Evolutionary conservation across 169 alveolate species (phyloP), one percentile per base, ranked within the genome.

Genomic region (Neospora caninum): DNA sequence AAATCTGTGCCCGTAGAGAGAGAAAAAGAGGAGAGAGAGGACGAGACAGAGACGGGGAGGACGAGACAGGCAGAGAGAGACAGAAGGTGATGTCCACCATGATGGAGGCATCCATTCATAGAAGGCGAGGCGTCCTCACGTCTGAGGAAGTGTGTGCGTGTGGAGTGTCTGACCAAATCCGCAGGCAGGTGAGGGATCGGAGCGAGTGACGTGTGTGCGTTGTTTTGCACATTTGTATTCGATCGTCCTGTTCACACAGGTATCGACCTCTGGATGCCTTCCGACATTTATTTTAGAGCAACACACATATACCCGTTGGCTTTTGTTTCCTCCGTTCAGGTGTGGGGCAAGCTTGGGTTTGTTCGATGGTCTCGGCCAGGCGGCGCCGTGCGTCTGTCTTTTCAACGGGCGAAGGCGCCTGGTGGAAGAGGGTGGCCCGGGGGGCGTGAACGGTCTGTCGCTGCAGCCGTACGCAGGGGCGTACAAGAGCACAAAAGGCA

Each of bases 401-500:
- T 42, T 38, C 31, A 42, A 42, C 34, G 89, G 89, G 10, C 67
- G 89, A 9, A 2, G 89, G 6, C 89, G 89, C 38, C 69, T 82
- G 18, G 89, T 82, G 34, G 89, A 82, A 41, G 89, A 82, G 67
- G 89, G 67, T 9, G 89, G 69, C 53, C 54, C 89, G 9, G 89
- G 89, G 22, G 89, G 89, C 53, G 41, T 53, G 49, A 31, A 53
- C n/a, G 41, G 64, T 54, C 70, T 86, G 88, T n/a, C 84, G n/a
- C 92, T 80, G 43, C 94, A 80, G 88, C 94, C 95, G 20, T 93
- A 93, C 43, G 93, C 84, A 42, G 97, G 96, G 49, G 97, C 97
- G 27, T 96, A 96, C 93, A 96, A 94, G 58, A 92, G 92, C 42
- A 94, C 97, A n/a, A 96, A 96, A 69, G 94, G 97, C 38, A 94